phyloP scores from a whole-genome alignment of 495 filamentous ascomycete species.

The Neurospora sp. region DNA sequence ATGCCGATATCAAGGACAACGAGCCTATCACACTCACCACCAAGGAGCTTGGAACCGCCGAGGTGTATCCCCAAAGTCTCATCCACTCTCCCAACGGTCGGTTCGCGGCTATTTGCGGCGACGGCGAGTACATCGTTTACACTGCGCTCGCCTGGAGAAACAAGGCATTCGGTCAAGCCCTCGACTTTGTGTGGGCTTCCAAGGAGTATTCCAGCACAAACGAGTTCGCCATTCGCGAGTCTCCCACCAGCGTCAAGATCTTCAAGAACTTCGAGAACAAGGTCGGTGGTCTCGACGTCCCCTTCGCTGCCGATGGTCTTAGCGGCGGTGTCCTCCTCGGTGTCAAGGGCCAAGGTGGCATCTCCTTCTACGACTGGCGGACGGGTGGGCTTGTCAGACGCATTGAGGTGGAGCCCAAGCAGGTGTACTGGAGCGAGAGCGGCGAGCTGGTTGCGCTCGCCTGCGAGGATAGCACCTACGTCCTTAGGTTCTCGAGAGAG shows the following conservation, averaged over 20 bases:
- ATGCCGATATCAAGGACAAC: slow-evolving; percentile 76
- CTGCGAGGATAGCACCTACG: slow-evolving; percentile 92
- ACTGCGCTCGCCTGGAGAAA: slow-evolving; percentile 96
- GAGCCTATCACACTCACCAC: slow-evolving; percentile 74
- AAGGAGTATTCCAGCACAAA: slow-evolving; percentile 82
- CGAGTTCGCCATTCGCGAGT: slow-evolving; percentile 95
- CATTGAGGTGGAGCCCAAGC: slow-evolving; percentile 88
- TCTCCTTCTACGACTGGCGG: slow-evolving; percentile 95
- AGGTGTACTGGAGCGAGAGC: slow-evolving; percentile 96
- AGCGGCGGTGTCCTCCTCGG: slow-evolving; percentile 86
- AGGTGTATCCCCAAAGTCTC: slow-evolving; percentile 92
- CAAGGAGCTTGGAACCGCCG: slow-evolving; percentile 90
- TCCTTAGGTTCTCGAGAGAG: slow-evolving; percentile 82
- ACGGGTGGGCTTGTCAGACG: slow-evolving; percentile 79
- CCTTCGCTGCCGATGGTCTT: slow-evolving; percentile 90
- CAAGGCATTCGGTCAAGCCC: slow-evolving; percentile 87
- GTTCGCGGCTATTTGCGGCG: slow-evolving; percentile 93
- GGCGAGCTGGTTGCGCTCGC: slow-evolving; percentile 89
- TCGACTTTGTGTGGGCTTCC: slow-evolving; percentile 95
- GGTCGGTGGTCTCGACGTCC: slow-evolving; percentile 78
- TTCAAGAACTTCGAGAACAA: slow-evolving; percentile 98
- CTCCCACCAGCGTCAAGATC: slow-evolving; percentile 83
- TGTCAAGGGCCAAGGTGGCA: slow-evolving; percentile 86
- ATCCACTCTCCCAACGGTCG: slow-evolving; percentile 95
- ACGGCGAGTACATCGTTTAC: slow-evolving; percentile 98